A percentile compares a stretch with the other conserved stretches of the same genome.
These are phyloP conservation scores for Symbiotaphrina buchneri DNA, from an alignment of 495 filamentous ascomycete species.

Conservation along the genomic window DNA sequence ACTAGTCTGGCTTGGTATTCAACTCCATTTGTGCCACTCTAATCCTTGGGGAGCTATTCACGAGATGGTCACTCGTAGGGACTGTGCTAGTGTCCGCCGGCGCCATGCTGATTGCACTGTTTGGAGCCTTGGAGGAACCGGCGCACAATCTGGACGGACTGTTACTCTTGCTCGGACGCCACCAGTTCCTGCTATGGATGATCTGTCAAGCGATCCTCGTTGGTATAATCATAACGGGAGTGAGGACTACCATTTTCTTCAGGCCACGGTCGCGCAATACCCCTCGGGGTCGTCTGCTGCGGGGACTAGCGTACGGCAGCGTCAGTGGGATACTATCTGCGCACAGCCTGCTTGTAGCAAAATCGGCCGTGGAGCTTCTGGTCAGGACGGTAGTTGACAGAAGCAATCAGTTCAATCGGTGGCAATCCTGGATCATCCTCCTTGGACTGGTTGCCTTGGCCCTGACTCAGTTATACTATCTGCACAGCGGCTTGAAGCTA, in stretches of 20 bases:
- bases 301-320: conserved; percentile 73
- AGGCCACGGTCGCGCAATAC: conserved; percentile 29
- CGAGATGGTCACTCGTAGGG: conserved; percentile 68
- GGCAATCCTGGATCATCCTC: conserved; percentile 92
- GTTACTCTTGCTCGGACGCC: conserved; percentile 46
- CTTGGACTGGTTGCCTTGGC: conserved; percentile 63
- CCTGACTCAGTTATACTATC: conserved; percentile 80
- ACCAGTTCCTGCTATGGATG: conserved; percentile 85
- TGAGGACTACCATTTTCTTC: conserved; percentile 26
- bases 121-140: conserved; percentile 88
- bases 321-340: conserved; percentile 83
- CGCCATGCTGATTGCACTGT: conserved; percentile 74
- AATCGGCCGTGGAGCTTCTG: conserved; percentile 91
- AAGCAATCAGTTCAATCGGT: conserved; percentile 86
- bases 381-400: conserved; percentile 75
- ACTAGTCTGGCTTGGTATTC: conserved; percentile 78
- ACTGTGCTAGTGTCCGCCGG: conserved; percentile 73
- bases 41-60: conserved; percentile 87
- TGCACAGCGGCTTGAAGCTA: conserved; percentile 80
- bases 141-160: conserved; percentile 75
- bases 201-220: conserved; percentile 50
- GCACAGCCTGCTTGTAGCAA: conserved; percentile 80
- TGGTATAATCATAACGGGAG: conserved; percentile 35
- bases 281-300: conserved; percentile 49
- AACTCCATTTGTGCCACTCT: conserved; percentile 93